Base-by-base conservation (phyloP, 129 eudicot species). In the Arctium lappa region DNA sequence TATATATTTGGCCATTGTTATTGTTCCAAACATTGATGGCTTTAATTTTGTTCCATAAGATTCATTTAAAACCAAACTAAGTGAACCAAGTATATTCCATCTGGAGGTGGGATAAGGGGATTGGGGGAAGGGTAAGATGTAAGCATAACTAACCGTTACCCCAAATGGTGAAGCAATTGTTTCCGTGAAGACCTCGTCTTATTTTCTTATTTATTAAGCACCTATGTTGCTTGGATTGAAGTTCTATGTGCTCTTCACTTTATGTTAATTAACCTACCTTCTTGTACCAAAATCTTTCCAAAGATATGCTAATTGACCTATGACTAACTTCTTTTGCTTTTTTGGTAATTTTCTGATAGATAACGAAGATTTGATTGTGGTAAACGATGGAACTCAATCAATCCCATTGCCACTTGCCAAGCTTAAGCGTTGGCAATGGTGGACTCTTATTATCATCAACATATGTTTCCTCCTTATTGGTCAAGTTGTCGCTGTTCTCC, bases 401-500 rank as follows among this genome's bases (percentile, higher is more conserved):
- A 75, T 46, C 70, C 75, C 12, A 7, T 84, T 76, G 12, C 87
- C 88, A 1, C 84, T 86, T n/a, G 22, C 32, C 62, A 90, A 91
- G 68, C 88, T 90, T 56, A 93, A 85, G 12, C 82, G 93, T 39
- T 81, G 88, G 82, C 90, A 90, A 42, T 95, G 97, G 97, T 93
- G 97, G 97, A 40, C 84, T 22, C 71, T 93, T 27, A 93, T 95
- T 44, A 48, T 85, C 4, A 46, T 90, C 16, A 94, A 93, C 91
- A 90, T 95, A 30, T 73, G 80, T 36, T 90, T 95, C 56, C 93
- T 95, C 62, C 79, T 93, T 29, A 81, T 88, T 77, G 99, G 99
- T 81, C 99, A 93, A 86, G 83, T 92, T 71, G 90, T 89, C 5
- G 99, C 99, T 11, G 97, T 95, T 44, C 86, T 95, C 44, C 87